Conservation (phyloP, 2,329 filamentous ascomycete species). For the Sclerotinia glacialis region DNA sequence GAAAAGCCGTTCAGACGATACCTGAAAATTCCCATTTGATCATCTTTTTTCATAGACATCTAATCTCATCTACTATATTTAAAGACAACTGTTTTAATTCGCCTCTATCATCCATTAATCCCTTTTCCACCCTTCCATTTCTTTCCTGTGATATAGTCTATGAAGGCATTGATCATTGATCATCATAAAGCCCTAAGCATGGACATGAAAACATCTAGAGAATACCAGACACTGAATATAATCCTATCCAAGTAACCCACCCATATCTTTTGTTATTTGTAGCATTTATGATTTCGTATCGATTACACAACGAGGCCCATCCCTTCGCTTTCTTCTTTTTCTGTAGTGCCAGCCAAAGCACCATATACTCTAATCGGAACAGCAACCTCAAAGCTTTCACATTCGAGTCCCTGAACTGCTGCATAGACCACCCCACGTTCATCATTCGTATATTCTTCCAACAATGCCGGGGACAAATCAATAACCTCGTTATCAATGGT, state of each 20-base stretch:
- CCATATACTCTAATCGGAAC: conserved; percentile 82
- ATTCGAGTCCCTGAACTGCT: conserved; percentile 72
- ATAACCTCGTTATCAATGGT: conserved; percentile 40
- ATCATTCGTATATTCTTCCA: conserved; percentile 77
- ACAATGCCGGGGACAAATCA: conserved; percentile 46
- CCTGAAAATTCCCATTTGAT: neutral
- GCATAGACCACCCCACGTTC: conserved; percentile 76
- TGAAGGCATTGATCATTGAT: conserved; percentile 3
- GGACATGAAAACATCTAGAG: neutral
- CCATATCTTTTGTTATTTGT: conserved; percentile 14
- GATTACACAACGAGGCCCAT: conserved; percentile 17
- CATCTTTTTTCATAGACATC: conserved; percentile 9
- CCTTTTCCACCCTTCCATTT: neutral
- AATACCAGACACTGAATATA: conserved; percentile 1
- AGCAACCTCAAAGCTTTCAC: conserved; percentile 87
- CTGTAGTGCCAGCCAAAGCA: conserved; percentile 40
- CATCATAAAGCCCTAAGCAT: neutral
- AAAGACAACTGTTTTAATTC: neutral
- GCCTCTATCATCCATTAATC: neutral
- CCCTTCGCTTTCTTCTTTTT: conserved; percentile 6
- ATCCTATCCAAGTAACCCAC: neutral
- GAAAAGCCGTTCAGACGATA: neutral
- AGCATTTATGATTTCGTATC: neutral
- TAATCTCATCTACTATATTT: conserved; percentile 1
- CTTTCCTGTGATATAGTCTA: neutral